Conservation (phyloP, 805 yeast genomes). For the Cephaloascus albidus region DNA sequence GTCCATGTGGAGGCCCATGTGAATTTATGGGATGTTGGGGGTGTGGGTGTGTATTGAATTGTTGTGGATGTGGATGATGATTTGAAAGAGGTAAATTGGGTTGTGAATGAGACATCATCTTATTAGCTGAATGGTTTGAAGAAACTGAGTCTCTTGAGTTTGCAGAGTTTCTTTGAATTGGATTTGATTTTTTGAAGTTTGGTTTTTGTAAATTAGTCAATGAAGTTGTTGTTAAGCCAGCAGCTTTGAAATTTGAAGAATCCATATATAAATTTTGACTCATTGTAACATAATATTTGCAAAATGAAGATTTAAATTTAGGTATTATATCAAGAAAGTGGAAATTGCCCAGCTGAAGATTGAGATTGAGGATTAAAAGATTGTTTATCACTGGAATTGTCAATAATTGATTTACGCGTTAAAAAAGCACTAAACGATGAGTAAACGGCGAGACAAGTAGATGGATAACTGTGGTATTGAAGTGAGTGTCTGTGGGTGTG, state of each 20-base stretch:
- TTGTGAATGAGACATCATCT: neutral
- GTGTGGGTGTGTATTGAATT: neutral
- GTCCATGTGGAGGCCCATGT: neutral
- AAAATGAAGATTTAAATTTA: too few relatives aligned
- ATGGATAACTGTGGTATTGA: too few relatives aligned
- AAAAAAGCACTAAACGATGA: too few relatives aligned
- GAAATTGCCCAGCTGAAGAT: too few relatives aligned
- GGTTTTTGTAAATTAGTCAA: neutral
- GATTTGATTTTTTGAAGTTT: neutral
- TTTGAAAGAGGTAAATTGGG: neutral
- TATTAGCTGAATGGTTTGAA: neutral
- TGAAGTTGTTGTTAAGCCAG: neutral
- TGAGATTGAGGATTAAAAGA: too few relatives aligned
- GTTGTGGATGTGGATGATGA: neutral
- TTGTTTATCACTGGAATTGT: too few relatives aligned
- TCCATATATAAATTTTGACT: neutral
- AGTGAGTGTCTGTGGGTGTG: too few relatives aligned
- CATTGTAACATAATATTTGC: neutral
- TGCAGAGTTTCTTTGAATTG: too few relatives aligned
- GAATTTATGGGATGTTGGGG: neutral
- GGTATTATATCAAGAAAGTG: too few relatives aligned
- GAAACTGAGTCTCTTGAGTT: neutral
- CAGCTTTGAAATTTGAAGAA: neutral
- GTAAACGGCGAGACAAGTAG: too few relatives aligned
- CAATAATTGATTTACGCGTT: too few relatives aligned